Evolutionary conservation across 306 rosid genomes (phyloP).

Genomic region (Amphicarpaea edgeworthii): DNA sequence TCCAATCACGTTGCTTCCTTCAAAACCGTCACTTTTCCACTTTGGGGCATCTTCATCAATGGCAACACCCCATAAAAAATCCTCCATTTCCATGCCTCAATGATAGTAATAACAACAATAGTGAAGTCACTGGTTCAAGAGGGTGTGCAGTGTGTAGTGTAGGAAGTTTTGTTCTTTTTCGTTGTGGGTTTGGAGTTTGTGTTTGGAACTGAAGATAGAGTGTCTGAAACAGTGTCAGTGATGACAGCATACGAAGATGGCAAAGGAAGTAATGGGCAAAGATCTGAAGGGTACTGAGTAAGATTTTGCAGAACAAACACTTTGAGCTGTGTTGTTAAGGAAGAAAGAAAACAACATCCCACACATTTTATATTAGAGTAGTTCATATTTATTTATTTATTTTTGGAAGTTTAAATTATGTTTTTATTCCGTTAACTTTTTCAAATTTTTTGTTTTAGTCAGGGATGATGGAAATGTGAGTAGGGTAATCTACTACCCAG

Average conservation of each 20-base stretch:
- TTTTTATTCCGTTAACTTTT: too few relatives aligned
- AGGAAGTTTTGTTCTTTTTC: slow-evolving; percentile 32
- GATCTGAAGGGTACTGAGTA: slow-evolving; percentile 7
- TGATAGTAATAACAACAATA: not conserved
- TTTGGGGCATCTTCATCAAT: slow-evolving; percentile 38
- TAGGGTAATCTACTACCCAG: too few relatives aligned
- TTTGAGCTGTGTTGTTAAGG: not conserved
- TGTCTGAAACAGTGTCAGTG: slow-evolving; percentile 32
- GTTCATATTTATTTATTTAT: too few relatives aligned
- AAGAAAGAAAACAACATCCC: slow-evolving; percentile 15
- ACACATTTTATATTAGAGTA: slow-evolving; percentile 30
- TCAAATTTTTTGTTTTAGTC: too few relatives aligned
- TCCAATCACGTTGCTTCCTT: slow-evolving; percentile 45
- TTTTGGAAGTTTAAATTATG: too few relatives aligned
- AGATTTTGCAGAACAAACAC: slow-evolving; percentile 30
- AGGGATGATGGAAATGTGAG: too few relatives aligned
- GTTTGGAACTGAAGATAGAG: slow-evolving; percentile 40
- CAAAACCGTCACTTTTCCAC: slow-evolving; percentile 42
- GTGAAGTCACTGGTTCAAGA: not conserved
- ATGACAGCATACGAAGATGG: slow-evolving; percentile 38
- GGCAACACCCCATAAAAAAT: slow-evolving; percentile 52
- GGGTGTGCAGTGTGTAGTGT: not conserved
- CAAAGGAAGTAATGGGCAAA: slow-evolving; percentile 29
- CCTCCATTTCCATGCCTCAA: slow-evolving; percentile 59
- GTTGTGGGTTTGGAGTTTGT: slow-evolving; percentile 33